Conservation (phyloP, 2,329 filamentous ascomycete species). For the Ophiostoma australiae region DNA sequence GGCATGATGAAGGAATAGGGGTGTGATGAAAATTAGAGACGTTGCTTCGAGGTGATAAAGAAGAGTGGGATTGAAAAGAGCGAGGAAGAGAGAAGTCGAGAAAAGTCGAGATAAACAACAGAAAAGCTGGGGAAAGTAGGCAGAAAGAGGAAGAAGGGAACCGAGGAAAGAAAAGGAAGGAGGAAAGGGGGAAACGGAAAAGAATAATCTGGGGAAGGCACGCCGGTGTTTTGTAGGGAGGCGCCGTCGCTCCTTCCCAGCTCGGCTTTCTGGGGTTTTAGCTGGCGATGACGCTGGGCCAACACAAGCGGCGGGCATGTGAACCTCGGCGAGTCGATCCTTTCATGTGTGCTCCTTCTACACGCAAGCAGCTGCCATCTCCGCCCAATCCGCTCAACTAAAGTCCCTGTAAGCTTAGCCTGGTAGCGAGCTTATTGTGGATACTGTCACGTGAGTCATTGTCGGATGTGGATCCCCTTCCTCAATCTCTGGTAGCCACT, state of each 20-base stretch:
- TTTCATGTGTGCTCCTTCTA: slow-evolving; percentile 20
- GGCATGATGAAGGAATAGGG: slow-evolving; percentile 19
- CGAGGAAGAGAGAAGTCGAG: not conserved
- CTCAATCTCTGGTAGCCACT: slow-evolving; percentile 16
- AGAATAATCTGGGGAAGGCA: slow-evolving; percentile 20
- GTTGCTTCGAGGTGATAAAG: not conserved
- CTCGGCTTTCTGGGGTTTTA: slow-evolving; percentile 23
- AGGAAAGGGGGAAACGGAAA: not conserved
- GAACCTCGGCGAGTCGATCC: slow-evolving; percentile 24
- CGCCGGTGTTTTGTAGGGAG: slow-evolving; percentile 17
- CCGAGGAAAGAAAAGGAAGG: not conserved
- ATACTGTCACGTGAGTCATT: slow-evolving; percentile 4
- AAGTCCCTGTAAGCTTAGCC: not conserved
- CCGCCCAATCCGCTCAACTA: not conserved
- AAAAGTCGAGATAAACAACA: not conserved
- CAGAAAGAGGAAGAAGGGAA: slow-evolving; percentile 2
- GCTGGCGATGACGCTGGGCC: slow-evolving; percentile 23
- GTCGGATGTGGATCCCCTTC: not conserved
- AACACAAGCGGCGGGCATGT: slow-evolving; percentile 19
- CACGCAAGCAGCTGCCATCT: not conserved
- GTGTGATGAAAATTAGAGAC: not conserved
- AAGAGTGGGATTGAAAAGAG: not conserved
- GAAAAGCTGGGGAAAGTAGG: not conserved
- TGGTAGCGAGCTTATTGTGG: not conserved
- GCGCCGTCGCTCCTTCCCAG: slow-evolving; percentile 12